Evolutionary conservation across 345 rosid species (phyloP).

Genomic region (Bruguiera parviflora): DNA sequence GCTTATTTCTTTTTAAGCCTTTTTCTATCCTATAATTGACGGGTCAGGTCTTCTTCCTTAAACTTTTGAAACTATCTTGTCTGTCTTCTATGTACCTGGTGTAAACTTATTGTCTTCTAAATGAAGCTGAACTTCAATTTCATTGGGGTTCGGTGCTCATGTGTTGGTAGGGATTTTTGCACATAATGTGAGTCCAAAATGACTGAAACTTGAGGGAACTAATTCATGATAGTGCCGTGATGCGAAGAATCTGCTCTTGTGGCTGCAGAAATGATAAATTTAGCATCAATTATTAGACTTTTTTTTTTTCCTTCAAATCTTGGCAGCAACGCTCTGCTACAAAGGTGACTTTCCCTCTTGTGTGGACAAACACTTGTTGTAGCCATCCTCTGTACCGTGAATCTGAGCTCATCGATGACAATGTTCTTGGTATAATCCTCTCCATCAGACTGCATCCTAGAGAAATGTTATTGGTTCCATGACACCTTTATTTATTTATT

Average conservation of each 20-base stretch:
- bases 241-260: background rate
- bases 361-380: conserved; percentile 99
- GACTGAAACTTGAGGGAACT: background rate
- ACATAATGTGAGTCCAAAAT: background rate
- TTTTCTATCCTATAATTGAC: background rate
- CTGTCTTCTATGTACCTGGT: no score
- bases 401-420: conserved; percentile 72
- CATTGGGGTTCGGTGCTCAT: background rate
- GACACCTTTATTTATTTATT: background rate
- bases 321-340: conserved; percentile 90
- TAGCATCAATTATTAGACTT: no score
- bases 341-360: conserved; percentile 94
- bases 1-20: background rate
- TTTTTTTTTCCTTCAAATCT: background rate
- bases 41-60: no score
- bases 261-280: no score
- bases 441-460: background rate
- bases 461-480: background rate
- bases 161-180: background rate
- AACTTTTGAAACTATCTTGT: no score
- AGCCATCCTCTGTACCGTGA: conserved; percentile 95
- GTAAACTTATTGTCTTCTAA: no score
- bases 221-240: background rate
- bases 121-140: background rate
- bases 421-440: conserved; percentile 53